Evolutionary conservation across 2,329 filamentous ascomycete genomes (phyloP), one percentile per base, ranked within the genome.

Genomic region (Grosmannia serpens): DNA sequence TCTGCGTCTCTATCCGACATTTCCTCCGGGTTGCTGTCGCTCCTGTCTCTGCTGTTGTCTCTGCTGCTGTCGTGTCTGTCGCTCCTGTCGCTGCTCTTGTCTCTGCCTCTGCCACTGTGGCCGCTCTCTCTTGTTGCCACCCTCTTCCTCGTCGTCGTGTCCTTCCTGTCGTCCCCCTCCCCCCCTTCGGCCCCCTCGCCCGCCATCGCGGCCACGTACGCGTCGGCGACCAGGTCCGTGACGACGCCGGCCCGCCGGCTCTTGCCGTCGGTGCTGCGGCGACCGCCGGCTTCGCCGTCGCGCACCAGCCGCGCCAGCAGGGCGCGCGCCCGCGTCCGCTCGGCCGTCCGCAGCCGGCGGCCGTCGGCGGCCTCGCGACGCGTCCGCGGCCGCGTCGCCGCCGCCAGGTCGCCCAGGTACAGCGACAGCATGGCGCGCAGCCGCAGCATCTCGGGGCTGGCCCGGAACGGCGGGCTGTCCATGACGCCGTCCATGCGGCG

Each of bases 371-470:
- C 46, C 26, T 64, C 60, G 20, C 65, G 62, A 15, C 61, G 57
- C 24, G 66, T 64, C 26, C 65, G 60, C 31, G 72, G 65, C n/a
- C 67, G 64, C 46, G 68, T 64, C 0, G 77, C 75, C 26, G 84
- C 65, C 29, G 73, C 68, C 44, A 96, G 71, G 68, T 95, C 89
- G 8, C 80, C 86, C 20, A 89, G 75, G 77, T 89, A 95, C 20
- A 94, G 74, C 1, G 83, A 82, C 7, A 91, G 72, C 79, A 90
- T 89, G 10, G 81, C 90, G 56, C 89, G 78, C 27, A 95, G 73
- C 53, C 86, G 77, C 52, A 91, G 74, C 60, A 96, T 73, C 61
- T 85, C 81, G 5, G 75, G 70, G 64, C 84, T 85, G 59, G 84
- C 83, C 33, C 84, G 83, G 67, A 85, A 95, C 0, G 89, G 89